phyloP scores from a whole-genome alignment of 2,329 filamentous ascomycete genomes.

The Monosporascus sp. region DNA sequence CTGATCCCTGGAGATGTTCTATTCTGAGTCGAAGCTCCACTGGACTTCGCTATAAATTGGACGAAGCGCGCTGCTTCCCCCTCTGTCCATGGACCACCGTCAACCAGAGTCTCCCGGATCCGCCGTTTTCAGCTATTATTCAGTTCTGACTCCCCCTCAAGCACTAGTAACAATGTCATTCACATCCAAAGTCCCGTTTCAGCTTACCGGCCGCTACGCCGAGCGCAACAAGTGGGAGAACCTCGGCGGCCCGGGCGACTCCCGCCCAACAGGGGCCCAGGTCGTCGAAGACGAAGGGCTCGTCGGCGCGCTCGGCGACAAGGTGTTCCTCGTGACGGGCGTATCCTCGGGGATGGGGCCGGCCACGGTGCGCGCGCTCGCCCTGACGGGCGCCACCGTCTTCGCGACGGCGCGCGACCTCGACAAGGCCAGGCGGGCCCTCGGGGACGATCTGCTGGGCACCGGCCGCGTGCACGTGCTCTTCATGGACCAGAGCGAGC shows the following conservation, averaged over 20 bases:
- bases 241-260: conserved; percentile 28
- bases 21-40: no score
- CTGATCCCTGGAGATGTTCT: no score
- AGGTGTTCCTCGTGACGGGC: conserved; percentile 37
- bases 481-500: conserved; percentile 22
- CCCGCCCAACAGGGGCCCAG: conserved; percentile 31
- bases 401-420: conserved; percentile 38
- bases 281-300: conserved; percentile 29
- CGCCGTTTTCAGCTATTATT: no score
- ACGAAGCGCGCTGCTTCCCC: no score
- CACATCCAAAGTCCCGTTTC: conserved; percentile 10
- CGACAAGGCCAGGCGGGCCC: conserved; percentile 24
- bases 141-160: background rate
- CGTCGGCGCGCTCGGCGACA: conserved; percentile 26
- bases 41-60: no score
- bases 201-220: conserved; percentile 18
- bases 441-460: conserved; percentile 18
- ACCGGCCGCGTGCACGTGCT: conserved; percentile 29
- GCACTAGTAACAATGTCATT: conserved; percentile 1
- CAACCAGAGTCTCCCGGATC: no score
- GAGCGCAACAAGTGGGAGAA: conserved; percentile 15
- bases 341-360: conserved; percentile 34
- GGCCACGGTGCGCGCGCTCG: conserved; percentile 35
- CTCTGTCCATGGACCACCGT: no score
- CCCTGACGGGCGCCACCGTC: conserved; percentile 37